Conservation (phyloP, 805 yeast genomes). For the Metschnikowia chrysomelidarum region DNA sequence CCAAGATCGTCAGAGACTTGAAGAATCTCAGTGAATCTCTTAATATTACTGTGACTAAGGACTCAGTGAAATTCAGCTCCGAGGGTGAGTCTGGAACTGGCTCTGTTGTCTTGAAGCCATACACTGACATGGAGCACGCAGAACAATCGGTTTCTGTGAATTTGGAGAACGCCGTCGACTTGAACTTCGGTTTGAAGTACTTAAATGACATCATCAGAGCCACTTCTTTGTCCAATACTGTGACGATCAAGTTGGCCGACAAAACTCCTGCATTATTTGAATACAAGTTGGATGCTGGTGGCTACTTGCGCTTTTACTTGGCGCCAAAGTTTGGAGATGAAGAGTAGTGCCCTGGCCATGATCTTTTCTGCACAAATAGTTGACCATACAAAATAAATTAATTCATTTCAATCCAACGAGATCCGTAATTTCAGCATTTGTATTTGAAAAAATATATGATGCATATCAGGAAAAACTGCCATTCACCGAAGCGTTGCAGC, state of each 20-base stretch:
- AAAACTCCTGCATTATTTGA: slow-evolving; percentile 94
- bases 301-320: slow-evolving; percentile 90
- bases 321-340: slow-evolving; percentile 98
- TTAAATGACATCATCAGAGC: slow-evolving; percentile 91
- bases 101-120: slow-evolving; percentile 80
- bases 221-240: slow-evolving; percentile 68
- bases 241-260: slow-evolving; percentile 83
- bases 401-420: too few species aligned
- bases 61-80: slow-evolving; percentile 82
- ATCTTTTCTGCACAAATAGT: too few species aligned
- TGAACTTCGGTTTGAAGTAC: slow-evolving; percentile 90
- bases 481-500: too few species aligned
- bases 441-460: too few species aligned
- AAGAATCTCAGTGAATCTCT: slow-evolving; percentile 84
- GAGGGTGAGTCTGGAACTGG: slow-evolving; percentile 94
- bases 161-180: slow-evolving; percentile 80
- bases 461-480: too few species aligned
- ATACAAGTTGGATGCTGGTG: slow-evolving; percentile 80
- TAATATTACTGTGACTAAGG: slow-evolving; percentile 83
- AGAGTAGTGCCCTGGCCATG: slow-evolving; percentile 42
- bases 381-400: too few species aligned
- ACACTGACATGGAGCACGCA: slow-evolving; percentile 75
- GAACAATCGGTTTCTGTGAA: slow-evolving; percentile 73
- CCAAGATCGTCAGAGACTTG: slow-evolving; percentile 87
- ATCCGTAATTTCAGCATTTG: too few species aligned